These are phyloP conservation scores for Isabelozyma pseudorhagii DNA, from an alignment of 805 yeast species.

Conservation along the genomic window DNA sequence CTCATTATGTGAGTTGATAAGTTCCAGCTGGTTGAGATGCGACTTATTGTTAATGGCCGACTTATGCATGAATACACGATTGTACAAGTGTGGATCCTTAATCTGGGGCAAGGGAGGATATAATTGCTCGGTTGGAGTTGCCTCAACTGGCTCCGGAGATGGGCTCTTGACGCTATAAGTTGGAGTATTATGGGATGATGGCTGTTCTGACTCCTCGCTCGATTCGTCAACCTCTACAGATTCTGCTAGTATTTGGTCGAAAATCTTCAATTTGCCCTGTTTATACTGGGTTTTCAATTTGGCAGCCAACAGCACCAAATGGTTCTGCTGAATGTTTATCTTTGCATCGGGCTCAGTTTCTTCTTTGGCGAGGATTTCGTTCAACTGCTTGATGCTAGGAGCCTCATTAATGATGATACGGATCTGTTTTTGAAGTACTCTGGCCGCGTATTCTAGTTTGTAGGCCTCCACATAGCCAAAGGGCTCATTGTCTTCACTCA, in stretches of 20 bases:
- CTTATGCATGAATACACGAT: slow-evolving; percentile 78
- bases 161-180: not conserved
- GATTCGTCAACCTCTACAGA: slow-evolving; percentile 19
- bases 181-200: not conserved
- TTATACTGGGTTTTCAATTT: slow-evolving; percentile 53
- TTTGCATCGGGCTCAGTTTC: slow-evolving; percentile 41
- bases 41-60: slow-evolving; percentile 62
- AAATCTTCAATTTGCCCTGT: slow-evolving; percentile 45
- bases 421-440: slow-evolving; percentile 48
- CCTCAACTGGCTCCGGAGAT: not conserved
- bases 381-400: slow-evolving; percentile 48
- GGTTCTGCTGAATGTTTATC: slow-evolving; percentile 49
- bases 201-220: not conserved
- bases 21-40: slow-evolving; percentile 54
- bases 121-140: not conserved
- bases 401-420: slow-evolving; percentile 51
- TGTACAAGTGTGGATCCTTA: slow-evolving; percentile 51
- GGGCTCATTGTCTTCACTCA: not conserved
- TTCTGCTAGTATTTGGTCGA: slow-evolving; percentile 53
- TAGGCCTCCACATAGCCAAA: slow-evolving; percentile 37
- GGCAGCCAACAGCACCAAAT: slow-evolving; percentile 58
- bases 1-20: slow-evolving; percentile 70
- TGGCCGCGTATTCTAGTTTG: slow-evolving; percentile 37
- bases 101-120: slow-evolving; percentile 72
- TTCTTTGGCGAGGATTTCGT: slow-evolving; percentile 20